Evolutionary conservation across 495 filamentous ascomycete genomes (phyloP).

Genomic region (Jackrogersella multiformis): DNA sequence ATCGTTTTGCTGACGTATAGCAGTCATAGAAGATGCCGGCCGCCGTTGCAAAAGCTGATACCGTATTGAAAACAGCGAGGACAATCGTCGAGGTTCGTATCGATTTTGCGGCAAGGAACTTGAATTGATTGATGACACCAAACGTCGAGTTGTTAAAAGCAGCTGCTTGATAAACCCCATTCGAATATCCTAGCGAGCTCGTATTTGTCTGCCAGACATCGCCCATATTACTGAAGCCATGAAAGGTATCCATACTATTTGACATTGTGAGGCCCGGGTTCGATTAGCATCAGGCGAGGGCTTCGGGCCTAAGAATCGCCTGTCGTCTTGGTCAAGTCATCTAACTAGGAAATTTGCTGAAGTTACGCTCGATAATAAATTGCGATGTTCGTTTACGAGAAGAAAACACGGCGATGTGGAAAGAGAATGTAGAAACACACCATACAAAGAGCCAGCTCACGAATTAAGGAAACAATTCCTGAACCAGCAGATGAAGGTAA

Average conservation of each 20-base stretch:
- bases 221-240: slow-evolving; percentile 44
- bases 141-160: slow-evolving; percentile 45
- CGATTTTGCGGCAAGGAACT: slow-evolving; percentile 56
- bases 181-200: slow-evolving; percentile 43
- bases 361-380: slow-evolving; percentile 45
- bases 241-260: slow-evolving; percentile 36
- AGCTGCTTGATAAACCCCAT: slow-evolving; percentile 50
- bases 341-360: slow-evolving; percentile 51
- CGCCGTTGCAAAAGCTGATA: slow-evolving; percentile 57
- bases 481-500: slow-evolving; percentile 54
- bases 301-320: slow-evolving; percentile 55
- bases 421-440: slow-evolving; percentile 33
- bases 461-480: slow-evolving; percentile 57
- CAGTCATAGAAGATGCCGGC: slow-evolving; percentile 56
- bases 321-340: slow-evolving; percentile 57
- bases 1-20: slow-evolving; percentile 49
- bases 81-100: slow-evolving; percentile 60
- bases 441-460: slow-evolving; percentile 50
- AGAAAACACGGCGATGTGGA: slow-evolving; percentile 40
- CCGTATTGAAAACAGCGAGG: slow-evolving; percentile 58
- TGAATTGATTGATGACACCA: slow-evolving; percentile 52
- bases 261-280: slow-evolving; percentile 48
- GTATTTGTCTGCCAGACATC: slow-evolving; percentile 53
- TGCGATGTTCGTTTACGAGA: slow-evolving; percentile 33
- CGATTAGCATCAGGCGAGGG: slow-evolving; percentile 54